phyloP scores from a whole-genome alignment of 164 flowering plant genomes.

The Vitis amurensis region DNA sequence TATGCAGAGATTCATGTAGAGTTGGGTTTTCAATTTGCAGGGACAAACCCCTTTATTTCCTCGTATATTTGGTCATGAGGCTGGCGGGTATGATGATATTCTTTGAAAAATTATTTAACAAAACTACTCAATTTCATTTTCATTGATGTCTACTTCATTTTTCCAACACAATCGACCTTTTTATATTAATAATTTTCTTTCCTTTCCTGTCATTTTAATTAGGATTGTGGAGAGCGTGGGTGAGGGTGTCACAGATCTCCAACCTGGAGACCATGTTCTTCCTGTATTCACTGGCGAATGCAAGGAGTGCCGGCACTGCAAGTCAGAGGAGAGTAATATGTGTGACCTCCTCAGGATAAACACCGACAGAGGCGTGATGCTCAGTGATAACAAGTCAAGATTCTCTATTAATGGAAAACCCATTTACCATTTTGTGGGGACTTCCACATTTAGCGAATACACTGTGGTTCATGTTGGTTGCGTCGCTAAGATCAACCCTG shows the following conservation, averaged over 20 bases:
- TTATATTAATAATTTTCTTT: neutral
- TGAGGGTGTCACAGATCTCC: constrained; percentile 18
- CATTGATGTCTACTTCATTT: neutral
- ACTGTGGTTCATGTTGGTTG: constrained; percentile 20
- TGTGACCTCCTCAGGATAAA: constrained; percentile 26
- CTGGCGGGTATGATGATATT: constrained; percentile 32
- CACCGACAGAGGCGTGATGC: constrained; percentile 21
- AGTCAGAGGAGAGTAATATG: constrained; percentile 25
- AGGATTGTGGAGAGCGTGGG: constrained; percentile 22
- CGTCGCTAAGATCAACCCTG: constrained; percentile 17
- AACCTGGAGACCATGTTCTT: constrained; percentile 21
- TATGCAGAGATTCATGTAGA: no score
- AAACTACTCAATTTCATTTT: no score
- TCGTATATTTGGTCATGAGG: constrained; percentile 44
- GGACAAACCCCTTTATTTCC: constrained; percentile 43
- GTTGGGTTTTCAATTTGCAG: constrained; percentile 16
- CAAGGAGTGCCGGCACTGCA: constrained; percentile 22
- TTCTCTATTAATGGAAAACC: constrained; percentile 24
- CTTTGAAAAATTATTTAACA: no score
- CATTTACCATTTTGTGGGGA: constrained; percentile 21
- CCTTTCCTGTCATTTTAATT: neutral
- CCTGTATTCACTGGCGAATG: constrained; percentile 27
- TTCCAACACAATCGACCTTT: neutral
- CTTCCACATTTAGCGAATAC: constrained; percentile 27
- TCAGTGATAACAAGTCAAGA: constrained; percentile 16